Base-by-base conservation (phyloP, 2,329 filamentous ascomycete genomes). In the Aspergillus texensis region DNA sequence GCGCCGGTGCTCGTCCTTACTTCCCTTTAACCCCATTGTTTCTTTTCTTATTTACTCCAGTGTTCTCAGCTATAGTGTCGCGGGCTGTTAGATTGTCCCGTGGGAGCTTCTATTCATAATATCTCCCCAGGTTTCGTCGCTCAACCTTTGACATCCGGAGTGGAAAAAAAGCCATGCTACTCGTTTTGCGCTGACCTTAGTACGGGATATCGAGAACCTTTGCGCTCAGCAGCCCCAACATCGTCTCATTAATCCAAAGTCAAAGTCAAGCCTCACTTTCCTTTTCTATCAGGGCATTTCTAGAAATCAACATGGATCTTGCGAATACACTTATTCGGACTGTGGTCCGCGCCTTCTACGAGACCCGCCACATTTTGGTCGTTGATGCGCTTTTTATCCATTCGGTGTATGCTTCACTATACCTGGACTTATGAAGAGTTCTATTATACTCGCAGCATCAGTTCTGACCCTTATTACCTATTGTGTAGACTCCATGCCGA, bases 261-360 rank as follows among this genome's bases (percentile, higher is more conserved):
- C n/a, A 55, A 6, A 26, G 30, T 21, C 52, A 11, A 34, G 6
- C 32, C n/a, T 14, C 4, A 14, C 21, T 24, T 24, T 19, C 9
- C n/a, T 39, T 55, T 6, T 11, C 12, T 8, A 9, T 6, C 12
- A 28, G 39, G 4, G 9, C 1, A 9, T 19, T 3, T 41, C 1
- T 14, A 26, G 52, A 39, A 36, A 19, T 50, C 63, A 64, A 74
- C 63, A 88, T 90, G 82, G 87, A 91, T 77, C 84, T 89, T 68
- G 88, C 88, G 60, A 88, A 93, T 77, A 89, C 90, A 46, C 88
- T 98, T 68, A 88, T 98, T 73, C 92, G 94, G 78, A 95, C 90
- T 60, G 91, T 93, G 45, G 90, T 89, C 73, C 91, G 93, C 75
- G 89, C 92, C 62, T 96, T 97, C 81, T 96, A 95, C 79, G 86